Evolutionary conservation across 371 early-diverging fungal genomes (phyloP), one percentile per base, ranked within the genome.

Genomic region (Coemansia sp.): DNA sequence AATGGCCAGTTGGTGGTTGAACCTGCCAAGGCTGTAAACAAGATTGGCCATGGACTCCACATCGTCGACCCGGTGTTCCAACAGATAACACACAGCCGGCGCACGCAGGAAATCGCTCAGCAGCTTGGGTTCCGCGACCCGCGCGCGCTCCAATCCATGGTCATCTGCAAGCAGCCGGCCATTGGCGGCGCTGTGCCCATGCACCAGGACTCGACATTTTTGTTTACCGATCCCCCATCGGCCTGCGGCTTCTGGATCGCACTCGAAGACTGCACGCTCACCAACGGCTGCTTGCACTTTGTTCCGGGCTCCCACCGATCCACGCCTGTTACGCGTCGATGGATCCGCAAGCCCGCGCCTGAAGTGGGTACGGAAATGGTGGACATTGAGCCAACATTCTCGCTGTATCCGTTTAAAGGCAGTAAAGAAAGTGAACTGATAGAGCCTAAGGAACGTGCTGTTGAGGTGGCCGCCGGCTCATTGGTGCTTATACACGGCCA

Each of bases 231-330:
- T 29, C 95, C 95, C 1, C 72, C 84, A 14, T 90, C 91, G 1
- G 94, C 95, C 0, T 78, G 85, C 18, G 97, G 96, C 4, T 88
- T 94, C 64, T 96, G 97, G 97, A 89, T 94, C 72, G 94, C 96
- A 1, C 81, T 95, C 16, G 94, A 97, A 69, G 94, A 97, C 62
- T 93, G 94, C 80, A 94, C 94, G 0, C 77, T 82, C 9, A 75
- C 81, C 44, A 95, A 97, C 68, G 96, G 97, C 0, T 94, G 94
- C 64, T 85, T 97, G 63, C 89, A 84, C 65, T 93, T 92, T 71
- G 81, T 89, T 0, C 93, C 93, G 5, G 93, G 93, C 8, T 91
- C 92, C 9, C 95, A 95, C 76, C 91, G 91, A 72, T 77, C 86
- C 81, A 79, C 85, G 80, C 88, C 91, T 2, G 79, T 94, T 24